Percentiles rank a stretch among this genome's conserved stretches.
Conservation (phyloP, 2,329 filamentous ascomycete genomes). For the Colletotrichum australisinense region DNA sequence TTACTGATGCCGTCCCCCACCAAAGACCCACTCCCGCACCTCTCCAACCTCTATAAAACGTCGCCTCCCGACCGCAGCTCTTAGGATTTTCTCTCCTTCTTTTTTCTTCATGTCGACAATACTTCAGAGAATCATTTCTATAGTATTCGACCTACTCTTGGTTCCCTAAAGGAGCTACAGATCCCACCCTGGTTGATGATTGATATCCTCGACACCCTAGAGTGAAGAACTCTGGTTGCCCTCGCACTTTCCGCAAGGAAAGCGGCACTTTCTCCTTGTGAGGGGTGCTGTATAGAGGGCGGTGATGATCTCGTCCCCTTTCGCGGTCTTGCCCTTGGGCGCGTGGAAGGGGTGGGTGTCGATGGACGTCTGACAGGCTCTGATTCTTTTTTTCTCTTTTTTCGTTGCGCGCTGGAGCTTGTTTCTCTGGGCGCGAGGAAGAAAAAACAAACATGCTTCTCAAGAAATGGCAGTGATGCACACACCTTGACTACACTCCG, state of each 20-base stretch:
- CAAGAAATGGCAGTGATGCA: neutral
- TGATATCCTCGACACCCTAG: slow-evolving; percentile 88
- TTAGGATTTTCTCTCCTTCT: slow-evolving; percentile 22
- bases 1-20: slow-evolving; percentile 20
- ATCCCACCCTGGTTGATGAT: slow-evolving; percentile 96
- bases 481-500: slow-evolving; percentile 83
- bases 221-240: slow-evolving; percentile 78
- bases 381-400: slow-evolving; percentile 59
- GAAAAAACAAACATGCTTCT: slow-evolving; percentile 42
- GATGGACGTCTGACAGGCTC: slow-evolving; percentile 90
- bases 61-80: neutral
- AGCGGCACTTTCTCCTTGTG: slow-evolving; percentile 55
- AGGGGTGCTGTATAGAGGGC: slow-evolving; percentile 78
- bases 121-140: slow-evolving; percentile 89
- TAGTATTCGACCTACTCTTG: slow-evolving; percentile 95
- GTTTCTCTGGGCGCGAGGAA: slow-evolving; percentile 61
- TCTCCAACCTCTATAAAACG: slow-evolving; percentile 1
- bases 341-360: slow-evolving; percentile 81
- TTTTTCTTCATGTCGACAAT: slow-evolving; percentile 36
- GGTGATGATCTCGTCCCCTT: slow-evolving; percentile 92
- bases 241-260: slow-evolving; percentile 71
- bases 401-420: slow-evolving; percentile 64
- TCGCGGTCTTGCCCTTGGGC: slow-evolving; percentile 80
- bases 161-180: slow-evolving; percentile 93
- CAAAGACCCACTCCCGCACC: neutral